Conservation (phyloP, 2,329 filamentous ascomycete species). For the Ophiostoma australiae region DNA sequence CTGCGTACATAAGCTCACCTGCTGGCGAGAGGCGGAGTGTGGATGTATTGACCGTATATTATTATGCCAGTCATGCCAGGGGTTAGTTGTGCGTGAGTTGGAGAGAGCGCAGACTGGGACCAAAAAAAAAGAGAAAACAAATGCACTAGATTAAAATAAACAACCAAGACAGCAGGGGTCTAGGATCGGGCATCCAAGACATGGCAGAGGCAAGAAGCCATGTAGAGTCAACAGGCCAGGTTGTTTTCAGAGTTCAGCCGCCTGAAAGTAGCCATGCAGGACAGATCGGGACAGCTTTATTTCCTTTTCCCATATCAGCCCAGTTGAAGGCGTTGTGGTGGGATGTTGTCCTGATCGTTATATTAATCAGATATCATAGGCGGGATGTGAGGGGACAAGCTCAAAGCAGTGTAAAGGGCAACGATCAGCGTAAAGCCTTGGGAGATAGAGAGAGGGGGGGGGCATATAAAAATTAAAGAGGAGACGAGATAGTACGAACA, state of each 20-base stretch:
- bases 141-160: background rate
- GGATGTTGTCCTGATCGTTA: background rate
- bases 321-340: background rate
- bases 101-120: background rate
- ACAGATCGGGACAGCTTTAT: slow-evolving; percentile 19
- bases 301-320: background rate
- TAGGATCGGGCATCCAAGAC: slow-evolving; percentile 27
- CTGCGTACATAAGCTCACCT: slow-evolving; percentile 21
- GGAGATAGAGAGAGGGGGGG: background rate
- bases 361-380: background rate
- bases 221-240: slow-evolving; percentile 27
- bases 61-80: slow-evolving; percentile 21
- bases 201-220: slow-evolving; percentile 25
- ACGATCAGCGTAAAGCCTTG: background rate
- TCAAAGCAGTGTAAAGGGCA: background rate
- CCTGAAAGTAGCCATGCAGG: slow-evolving; percentile 20
- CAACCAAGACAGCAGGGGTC: background rate
- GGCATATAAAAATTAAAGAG: background rate
- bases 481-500: background rate
- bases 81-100: background rate
- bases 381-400: background rate
- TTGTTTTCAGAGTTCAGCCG: slow-evolving; percentile 31
- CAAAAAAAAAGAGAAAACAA: background rate
- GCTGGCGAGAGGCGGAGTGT: slow-evolving; percentile 20
- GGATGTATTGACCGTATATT: background rate